Evolutionary conservation across 148 eudicot genomes (phyloP).

Genomic region (Heliosperma pusillum): DNA sequence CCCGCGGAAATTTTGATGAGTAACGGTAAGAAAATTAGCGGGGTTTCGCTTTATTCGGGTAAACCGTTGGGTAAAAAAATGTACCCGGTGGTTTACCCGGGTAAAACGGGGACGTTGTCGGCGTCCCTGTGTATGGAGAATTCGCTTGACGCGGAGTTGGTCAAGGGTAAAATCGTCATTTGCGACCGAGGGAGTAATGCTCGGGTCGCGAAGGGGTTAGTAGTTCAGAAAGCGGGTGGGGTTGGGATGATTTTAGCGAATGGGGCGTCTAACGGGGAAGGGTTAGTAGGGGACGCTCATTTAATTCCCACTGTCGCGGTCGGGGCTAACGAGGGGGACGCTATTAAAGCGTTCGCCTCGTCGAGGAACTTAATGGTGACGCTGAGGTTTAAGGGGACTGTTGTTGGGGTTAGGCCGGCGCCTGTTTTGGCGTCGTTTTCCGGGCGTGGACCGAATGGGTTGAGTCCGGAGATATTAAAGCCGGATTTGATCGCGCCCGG

Average conservation of each 20-base stretch:
- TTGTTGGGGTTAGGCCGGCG: constrained; percentile 75
- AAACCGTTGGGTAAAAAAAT: constrained; percentile 41
- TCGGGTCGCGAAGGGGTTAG: constrained; percentile 84
- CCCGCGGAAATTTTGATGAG: constrained; percentile 78
- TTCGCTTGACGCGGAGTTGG: constrained; percentile 59
- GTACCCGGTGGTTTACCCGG: constrained; percentile 83
- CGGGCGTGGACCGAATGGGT: constrained; percentile 79
- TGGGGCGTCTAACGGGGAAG: constrained; percentile 77
- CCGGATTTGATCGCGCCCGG: constrained; percentile 97
- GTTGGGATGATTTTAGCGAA: constrained; percentile 90
- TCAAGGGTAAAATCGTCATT: constrained; percentile 79
- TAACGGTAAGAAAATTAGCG: constrained; percentile 58
- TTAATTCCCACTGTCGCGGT: constrained; percentile 71
- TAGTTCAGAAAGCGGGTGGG: constrained; percentile 88
- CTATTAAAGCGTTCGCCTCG: constrained; percentile 49
- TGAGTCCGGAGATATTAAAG: constrained; percentile 87
- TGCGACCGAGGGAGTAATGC: constrained; percentile 92
- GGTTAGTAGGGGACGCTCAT: constrained; percentile 89
- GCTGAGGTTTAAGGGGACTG: constrained; percentile 58
- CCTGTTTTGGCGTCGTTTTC: constrained; percentile 92
- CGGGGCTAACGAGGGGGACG: constrained; percentile 69
- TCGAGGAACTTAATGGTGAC: constrained; percentile 46
- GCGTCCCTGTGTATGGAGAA: constrained; percentile 89
- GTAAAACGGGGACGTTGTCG: constrained; percentile 67
- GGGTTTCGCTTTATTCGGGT: constrained; percentile 84